phyloP scores from a whole-genome alignment of 2,329 filamentous ascomycete genomes.

The Metarhizium rileyi region DNA sequence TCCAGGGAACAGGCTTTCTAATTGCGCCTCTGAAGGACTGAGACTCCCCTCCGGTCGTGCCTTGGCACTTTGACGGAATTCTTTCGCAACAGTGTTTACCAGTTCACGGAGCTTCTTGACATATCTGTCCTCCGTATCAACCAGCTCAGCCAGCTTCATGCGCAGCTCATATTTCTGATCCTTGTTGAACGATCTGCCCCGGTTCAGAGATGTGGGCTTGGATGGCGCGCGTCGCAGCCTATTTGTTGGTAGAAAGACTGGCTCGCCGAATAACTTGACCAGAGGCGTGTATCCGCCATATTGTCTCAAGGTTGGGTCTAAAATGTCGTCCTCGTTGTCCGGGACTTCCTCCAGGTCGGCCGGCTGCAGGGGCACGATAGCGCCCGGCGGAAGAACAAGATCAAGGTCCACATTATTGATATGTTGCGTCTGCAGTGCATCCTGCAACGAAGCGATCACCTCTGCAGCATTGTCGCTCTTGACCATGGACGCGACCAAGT shows the following conservation, averaged over 20 bases:
- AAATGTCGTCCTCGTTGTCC: slow-evolving; percentile 55
- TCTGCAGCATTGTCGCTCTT: slow-evolving; percentile 68
- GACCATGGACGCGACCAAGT: slow-evolving; percentile 76
- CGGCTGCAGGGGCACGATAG: slow-evolving; percentile 55
- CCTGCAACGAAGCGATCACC: slow-evolving; percentile 62
- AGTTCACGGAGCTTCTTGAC: slow-evolving; percentile 80
- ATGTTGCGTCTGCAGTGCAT: slow-evolving; percentile 70
- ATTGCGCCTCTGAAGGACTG: slow-evolving; percentile 61
- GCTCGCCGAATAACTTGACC: slow-evolving; percentile 70
- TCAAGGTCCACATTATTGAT: slow-evolving; percentile 82
- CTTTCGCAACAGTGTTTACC: slow-evolving; percentile 68
- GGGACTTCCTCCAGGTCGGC: slow-evolving; percentile 50
- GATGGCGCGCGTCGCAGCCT: slow-evolving; percentile 79
- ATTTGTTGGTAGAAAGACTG: slow-evolving; percentile 78
- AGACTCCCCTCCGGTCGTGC: slow-evolving; percentile 48
- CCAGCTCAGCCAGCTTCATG: slow-evolving; percentile 79
- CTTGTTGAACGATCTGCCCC: slow-evolving; percentile 66
- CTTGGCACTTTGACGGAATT: slow-evolving; percentile 64
- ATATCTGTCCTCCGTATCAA: slow-evolving; percentile 92
- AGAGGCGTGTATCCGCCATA: slow-evolving; percentile 72
- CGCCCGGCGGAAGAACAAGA: slow-evolving; percentile 69
- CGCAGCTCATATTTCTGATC: slow-evolving; percentile 77
- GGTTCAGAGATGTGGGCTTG: slow-evolving; percentile 70
- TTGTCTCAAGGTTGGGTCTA: slow-evolving; percentile 54
- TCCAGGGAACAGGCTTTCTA: slow-evolving; percentile 70